These are phyloP conservation scores for Otatea glauca DNA, from an alignment of 176 grass and related monocot genomes.

Conservation along the genomic window DNA sequence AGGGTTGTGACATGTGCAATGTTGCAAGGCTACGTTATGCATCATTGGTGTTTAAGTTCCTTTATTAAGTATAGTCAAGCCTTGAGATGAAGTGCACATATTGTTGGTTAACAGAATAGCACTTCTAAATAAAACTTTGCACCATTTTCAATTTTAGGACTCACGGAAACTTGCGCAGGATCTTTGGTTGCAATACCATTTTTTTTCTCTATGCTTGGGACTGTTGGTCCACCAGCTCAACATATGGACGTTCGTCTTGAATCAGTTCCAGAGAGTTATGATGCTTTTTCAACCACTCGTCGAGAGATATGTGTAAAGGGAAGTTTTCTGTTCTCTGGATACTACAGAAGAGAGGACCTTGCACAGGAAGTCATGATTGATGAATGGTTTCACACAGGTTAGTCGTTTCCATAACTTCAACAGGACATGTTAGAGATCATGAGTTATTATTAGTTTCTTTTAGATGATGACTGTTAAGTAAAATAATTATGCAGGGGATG, in stretches of 20 bases:
- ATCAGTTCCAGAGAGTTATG: constrained; percentile 89
- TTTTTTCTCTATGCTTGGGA: constrained; percentile 73
- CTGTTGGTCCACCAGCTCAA: constrained; percentile 74
- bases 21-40: constrained; percentile 92
- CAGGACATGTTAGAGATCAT: too few species aligned
- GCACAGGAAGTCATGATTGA: too few species aligned
- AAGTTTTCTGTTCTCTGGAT: constrained; percentile 57
- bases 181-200: constrained; percentile 76
- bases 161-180: constrained; percentile 86
- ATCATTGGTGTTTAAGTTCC: constrained; percentile 30
- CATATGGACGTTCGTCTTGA: constrained; percentile 77
- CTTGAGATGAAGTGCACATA: background rate
- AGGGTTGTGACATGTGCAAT: constrained; percentile 90
- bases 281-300: constrained; percentile 64
- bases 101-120: background rate
- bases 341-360: too few species aligned
- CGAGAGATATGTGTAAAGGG: constrained; percentile 86
- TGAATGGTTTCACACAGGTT: too few species aligned
- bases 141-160: constrained; percentile 53
- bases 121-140: constrained; percentile 17
- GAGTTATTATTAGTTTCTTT: too few species aligned
- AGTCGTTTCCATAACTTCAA: too few species aligned
- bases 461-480: too few species aligned
- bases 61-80: constrained; percentile 1
- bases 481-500: too few species aligned